These are phyloP conservation scores for Ophiosphaerella herpotricha DNA, from an alignment of 2,329 filamentous ascomycete genomes.

Conservation along the genomic window DNA sequence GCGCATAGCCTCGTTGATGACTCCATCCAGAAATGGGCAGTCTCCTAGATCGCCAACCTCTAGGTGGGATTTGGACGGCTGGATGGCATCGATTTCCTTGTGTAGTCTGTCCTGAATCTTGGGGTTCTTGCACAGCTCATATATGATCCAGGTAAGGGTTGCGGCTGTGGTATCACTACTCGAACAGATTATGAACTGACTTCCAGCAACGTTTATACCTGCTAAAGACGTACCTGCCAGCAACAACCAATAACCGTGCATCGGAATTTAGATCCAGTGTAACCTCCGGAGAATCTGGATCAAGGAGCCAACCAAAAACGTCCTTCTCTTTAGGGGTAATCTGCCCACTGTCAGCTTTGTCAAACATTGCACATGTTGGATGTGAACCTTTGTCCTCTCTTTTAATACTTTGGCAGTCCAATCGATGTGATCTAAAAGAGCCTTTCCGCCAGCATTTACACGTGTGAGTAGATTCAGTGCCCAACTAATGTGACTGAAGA, in stretches of 20 bases:
- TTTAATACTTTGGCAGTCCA: conserved; percentile 31
- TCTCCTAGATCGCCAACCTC: conserved; percentile 32
- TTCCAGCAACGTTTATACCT: background rate
- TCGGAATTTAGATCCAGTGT: conserved; percentile 31
- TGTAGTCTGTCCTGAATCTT: conserved; percentile 28
- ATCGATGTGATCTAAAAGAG: conserved; percentile 28
- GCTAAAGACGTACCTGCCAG: conserved; percentile 31
- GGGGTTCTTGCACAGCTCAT: conserved; percentile 35
- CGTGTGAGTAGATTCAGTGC: conserved; percentile 20
- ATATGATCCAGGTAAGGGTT: conserved; percentile 34
- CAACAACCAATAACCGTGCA: conserved; percentile 33
- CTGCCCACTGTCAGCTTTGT: conserved; percentile 11
- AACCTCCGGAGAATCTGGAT: conserved; percentile 24
- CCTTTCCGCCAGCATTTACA: conserved; percentile 21
- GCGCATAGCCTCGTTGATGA: conserved; percentile 38
- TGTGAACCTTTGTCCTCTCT: conserved; percentile 31
- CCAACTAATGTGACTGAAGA: conserved; percentile 32
- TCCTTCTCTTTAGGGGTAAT: conserved; percentile 33
- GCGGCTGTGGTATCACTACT: conserved; percentile 36
- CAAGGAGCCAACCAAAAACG: conserved; percentile 31
- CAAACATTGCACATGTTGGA: background rate
- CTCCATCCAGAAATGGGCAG: conserved; percentile 34
- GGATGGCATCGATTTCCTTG: conserved; percentile 20
- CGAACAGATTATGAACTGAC: background rate
- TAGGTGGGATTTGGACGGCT: conserved; percentile 24